A percentile compares a stretch with the other conserved stretches of the same genome.
Conservation (phyloP, 108 stramenopile genomes). For the Epipyxis sp. region DNA sequence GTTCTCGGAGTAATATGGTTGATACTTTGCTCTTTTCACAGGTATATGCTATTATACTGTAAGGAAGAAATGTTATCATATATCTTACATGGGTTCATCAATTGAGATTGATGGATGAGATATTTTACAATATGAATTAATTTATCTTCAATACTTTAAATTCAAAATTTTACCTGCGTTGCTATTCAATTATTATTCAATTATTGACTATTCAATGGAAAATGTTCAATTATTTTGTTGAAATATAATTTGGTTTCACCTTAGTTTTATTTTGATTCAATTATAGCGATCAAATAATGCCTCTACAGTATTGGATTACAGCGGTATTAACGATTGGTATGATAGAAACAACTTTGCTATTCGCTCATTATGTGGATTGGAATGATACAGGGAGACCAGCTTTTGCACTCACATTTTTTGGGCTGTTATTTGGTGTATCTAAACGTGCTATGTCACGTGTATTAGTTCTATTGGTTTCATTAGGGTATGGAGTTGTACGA, state of each 20-base stretch:
- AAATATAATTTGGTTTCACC: no score
- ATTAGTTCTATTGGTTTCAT: constrained; percentile 11
- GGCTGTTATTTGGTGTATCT: constrained; percentile 4
- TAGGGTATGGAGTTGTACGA: constrained; percentile 28
- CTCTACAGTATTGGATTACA: constrained; percentile 24
- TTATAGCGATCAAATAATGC: constrained; percentile 3
- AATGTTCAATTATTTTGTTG: no score
- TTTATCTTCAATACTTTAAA: no score
- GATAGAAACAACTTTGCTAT: constrained; percentile 31
- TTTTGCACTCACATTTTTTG: not conserved
- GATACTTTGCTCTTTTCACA: not conserved
- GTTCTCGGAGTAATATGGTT: constrained; percentile 15
- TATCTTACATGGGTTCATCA: no score
- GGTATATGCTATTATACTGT: not conserved
- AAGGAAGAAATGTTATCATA: no score
- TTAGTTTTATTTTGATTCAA: no score
- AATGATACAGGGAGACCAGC: constrained; percentile 23
- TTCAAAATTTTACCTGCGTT: no score
- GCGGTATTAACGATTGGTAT: constrained; percentile 6
- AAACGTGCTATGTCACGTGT: constrained; percentile 30
- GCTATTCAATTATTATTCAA: no score
- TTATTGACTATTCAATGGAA: no score
- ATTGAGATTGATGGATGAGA: no score
- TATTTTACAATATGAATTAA: no score
- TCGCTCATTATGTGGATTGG: constrained; percentile 26